phyloP scores from a whole-genome alignment of 78 protist species.

The Dictyostelium capitatum region DNA sequence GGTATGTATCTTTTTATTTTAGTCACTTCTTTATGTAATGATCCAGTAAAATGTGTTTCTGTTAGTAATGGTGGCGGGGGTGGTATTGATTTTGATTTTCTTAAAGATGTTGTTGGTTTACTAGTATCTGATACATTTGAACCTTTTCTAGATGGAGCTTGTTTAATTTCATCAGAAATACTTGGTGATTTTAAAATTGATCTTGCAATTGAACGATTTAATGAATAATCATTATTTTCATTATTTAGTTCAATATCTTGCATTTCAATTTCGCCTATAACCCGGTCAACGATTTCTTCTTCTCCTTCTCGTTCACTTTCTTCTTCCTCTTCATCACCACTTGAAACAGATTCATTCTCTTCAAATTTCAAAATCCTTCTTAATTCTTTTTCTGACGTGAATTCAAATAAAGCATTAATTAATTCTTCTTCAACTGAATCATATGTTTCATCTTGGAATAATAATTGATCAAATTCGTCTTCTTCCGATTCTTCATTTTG shows the following conservation, averaged over 20 bases:
- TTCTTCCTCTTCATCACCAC: neutral
- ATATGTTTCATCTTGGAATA: neutral
- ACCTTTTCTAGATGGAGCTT: no score
- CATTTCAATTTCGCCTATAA: neutral
- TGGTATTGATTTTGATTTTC: neutral
- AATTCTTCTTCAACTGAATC: slow-evolving; percentile 29
- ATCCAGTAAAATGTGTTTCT: neutral
- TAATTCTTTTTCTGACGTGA: neutral
- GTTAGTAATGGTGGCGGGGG: neutral
- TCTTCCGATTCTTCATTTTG: neutral
- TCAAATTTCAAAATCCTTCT: neutral
- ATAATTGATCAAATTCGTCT: neutral
- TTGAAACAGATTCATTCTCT: neutral
- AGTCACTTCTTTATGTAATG: neutral
- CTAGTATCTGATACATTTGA: no score
- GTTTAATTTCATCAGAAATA: no score
- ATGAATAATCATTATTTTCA: neutral
- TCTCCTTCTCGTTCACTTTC: neutral
- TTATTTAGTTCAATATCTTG: slow-evolving; percentile 13
- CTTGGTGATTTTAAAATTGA: neutral
- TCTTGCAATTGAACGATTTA: neutral
- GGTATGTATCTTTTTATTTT: slow-evolving; percentile 16
- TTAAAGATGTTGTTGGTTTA: no score
- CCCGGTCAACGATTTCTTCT: neutral
- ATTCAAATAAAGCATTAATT: neutral